Base-by-base conservation (phyloP, 495 filamentous ascomycete genomes). In the Xylaria palmicola region DNA sequence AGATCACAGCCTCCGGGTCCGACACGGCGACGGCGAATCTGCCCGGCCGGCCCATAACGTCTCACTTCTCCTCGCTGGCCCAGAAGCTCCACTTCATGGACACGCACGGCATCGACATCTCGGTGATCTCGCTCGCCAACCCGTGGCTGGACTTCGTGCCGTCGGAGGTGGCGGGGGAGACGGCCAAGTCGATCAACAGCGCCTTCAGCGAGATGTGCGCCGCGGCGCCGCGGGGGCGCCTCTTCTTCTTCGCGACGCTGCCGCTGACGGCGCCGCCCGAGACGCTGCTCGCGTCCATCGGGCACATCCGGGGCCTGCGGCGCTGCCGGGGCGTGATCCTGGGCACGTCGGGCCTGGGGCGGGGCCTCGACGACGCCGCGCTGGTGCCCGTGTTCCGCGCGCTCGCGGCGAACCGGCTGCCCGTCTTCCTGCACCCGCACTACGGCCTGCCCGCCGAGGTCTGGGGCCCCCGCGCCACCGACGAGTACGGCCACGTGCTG, bases 61-160 rank as follows among this genome's bases (percentile, higher is more conserved):
- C 81, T 2, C 85, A 88, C 56, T 94, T 90, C 74, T 87, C 83
- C 56, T 85, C 88, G 49, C 85, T 91, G 56, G 70, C 74, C 4
- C 78, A 88, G 57, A 97, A 96, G 55, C 79, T 97, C 5, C 73
- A 81, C 19, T 98, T 98, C 75, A 98, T 98, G 93, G 80, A 90
- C 67, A 81, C 75, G 6, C 93, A 98, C 69, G 71, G 74, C 24
- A 97, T 98, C 67, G 83, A 88, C 68, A 86, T 85, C 55, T 95
- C 90, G 17, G 87, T 97, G 8, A 85, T 98, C 69, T 93, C 89
- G 0, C 88, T 97, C 43, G 93, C 93, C 22, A 98, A 98, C 71
- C 93, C 93, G 1, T 98, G 93, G 93, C 84, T 98, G 1, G 93
- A 97, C 72, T 97, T 96, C 69, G 77, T 97, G 0, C 76, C 83